Base-by-base conservation (phyloP, 148 eudicot genomes). In the Tetragonia tetragonoides region DNA sequence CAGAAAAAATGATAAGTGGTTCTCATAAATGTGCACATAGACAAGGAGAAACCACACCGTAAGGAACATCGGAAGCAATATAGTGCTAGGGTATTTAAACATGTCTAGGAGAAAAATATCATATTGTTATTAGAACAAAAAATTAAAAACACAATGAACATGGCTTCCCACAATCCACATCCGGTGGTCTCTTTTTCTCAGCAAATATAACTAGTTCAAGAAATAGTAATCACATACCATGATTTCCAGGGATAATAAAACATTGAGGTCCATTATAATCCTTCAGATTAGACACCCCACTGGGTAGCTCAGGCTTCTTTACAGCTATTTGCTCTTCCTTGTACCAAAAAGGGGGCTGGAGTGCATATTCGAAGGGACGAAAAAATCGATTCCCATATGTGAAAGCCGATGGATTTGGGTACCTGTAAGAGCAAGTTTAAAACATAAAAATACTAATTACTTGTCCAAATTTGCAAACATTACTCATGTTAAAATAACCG, bases 171-270 rank as follows among this genome's bases (percentile, higher is more conserved):
- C 0, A 64, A 64, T 37, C 54, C 37, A 47, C 38, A 47, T 69
- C 62, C 14, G 34, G 3, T 7, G 49, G n/a, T 23, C 21, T 14
- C 63, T 54, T 72, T 28, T 16, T 71, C 46, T 63, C 51, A 21
- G 24, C 37, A 8, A 42, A 12, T 37, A 63, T 3, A 68, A 66
- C 63, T 61, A 18, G 53, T 73, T 77, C 60, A 34, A 76, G 37
- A 56, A 44, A 70, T 62, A 37, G 49, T 42, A 51, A 69, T 47
- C 57, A 80, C 79, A 71, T 76, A 95, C 99, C 99, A 88, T 96
- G 99, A 79, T 96, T 96, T 84, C 99, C 99, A 59, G 99, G 99
- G 78, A 96, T 96, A 39, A 91, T 76, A 80, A 96, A 96, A 87
- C 95, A 91, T 84, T 96, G 99, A 72, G 99, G 99, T 66, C 98